Base-by-base conservation (phyloP, 2,329 filamentous ascomycete genomes). In the Hymenotorrendiella dingleyae region DNA sequence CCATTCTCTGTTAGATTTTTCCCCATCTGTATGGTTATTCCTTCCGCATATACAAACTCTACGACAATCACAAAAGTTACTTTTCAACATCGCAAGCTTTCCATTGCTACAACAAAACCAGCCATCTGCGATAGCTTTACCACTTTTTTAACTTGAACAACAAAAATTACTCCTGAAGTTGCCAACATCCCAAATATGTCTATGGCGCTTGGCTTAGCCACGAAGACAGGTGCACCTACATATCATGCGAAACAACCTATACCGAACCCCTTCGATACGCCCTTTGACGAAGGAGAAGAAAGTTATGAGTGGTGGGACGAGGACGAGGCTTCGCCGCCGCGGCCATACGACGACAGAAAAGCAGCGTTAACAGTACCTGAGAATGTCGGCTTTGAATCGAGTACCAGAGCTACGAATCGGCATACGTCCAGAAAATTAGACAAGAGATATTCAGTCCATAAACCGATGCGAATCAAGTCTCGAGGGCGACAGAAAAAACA, bases 401-500 rank as follows among this genome's bases (percentile, higher is more conserved):
- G 21, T 17, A 32, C 44, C 21, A 50, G 47, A 26, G 20, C 47
- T 21, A 17, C 41, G 17, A 45, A 28, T 41, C 48, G 53, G 7
- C 39, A 34, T 12, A 45, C 24, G 20, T 54, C 47, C 21, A 41
- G 52, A 24, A 56, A 48, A 21, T 17, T 42, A 11, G 48, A 54
- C 11, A 54, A 52, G 45, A 52, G 49, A 40, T 54, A 56, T 33
- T 62, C 60, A 5, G 56, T 62, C 3, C 56, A 62, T 22, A 67
- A 63, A 44, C 55, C 63, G 10, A 60, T 58, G 16, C 58, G 67
- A 40, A 59, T 64, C 17, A 81, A 73, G 57, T 84, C 80, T 3
- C 73, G 73, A 42, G 71, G 73, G 22, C 70, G 79, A 40, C 79
- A 84, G 55, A 77, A 76, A 54, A 70, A 71, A 17, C 70, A 80